These are phyloP conservation scores for Coix lacrymajobi DNA, from an alignment of 176 grass and related monocot genomes.

Conservation along the genomic window DNA sequence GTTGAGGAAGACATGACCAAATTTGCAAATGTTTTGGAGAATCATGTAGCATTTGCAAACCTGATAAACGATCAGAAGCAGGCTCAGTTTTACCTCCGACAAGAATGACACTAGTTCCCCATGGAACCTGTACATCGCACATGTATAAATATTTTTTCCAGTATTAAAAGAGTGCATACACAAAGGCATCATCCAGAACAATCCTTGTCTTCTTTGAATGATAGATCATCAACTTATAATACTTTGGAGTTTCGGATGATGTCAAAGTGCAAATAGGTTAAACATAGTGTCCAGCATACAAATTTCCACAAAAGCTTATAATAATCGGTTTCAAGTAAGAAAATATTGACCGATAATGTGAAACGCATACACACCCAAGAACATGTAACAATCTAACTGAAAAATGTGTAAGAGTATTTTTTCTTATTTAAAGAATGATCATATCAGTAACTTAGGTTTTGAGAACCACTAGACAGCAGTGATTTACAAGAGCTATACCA, in stretches of 20 bases:
- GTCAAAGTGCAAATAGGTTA: background rate
- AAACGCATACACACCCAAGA: background rate
- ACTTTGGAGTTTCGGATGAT: background rate
- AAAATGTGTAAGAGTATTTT: background rate
- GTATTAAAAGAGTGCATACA: background rate
- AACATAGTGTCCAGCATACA: background rate
- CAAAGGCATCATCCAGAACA: background rate
- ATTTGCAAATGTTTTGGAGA: background rate
- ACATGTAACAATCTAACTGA: background rate
- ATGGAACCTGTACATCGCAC: conserved; percentile 52
- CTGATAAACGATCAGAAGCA: conserved; percentile 65
- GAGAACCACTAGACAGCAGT: background rate
- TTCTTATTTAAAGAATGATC: background rate
- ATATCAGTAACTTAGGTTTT: background rate
- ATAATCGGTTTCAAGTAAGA: background rate
- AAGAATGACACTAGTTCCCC: conserved; percentile 78
- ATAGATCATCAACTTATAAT: background rate
- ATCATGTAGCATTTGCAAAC: conserved; percentile 37
- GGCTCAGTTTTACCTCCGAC: conserved; percentile 93
- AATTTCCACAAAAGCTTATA: background rate
- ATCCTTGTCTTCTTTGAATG: background rate
- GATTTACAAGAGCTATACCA: conserved; percentile 62
- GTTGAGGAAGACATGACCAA: background rate
- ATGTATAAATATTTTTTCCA: conserved; percentile 8
- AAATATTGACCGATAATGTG: background rate